Conservation (phyloP, 108 stramenopile species). For the Nannochloropsis salina region DNA sequence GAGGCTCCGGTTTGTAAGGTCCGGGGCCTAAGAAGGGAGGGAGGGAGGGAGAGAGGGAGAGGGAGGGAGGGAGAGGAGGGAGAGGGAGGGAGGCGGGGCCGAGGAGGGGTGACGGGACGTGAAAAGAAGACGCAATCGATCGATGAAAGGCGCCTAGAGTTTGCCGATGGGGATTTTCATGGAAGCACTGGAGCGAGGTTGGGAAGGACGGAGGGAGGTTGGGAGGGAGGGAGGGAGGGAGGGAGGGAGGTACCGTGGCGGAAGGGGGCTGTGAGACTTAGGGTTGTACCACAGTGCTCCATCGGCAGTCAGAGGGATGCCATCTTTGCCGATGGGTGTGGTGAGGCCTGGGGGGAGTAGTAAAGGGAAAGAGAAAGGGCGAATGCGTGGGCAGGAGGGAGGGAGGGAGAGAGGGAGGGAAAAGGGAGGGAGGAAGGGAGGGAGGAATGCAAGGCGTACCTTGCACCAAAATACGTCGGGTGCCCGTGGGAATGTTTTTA, state of each 20-base stretch:
- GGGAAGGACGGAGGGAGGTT: background rate
- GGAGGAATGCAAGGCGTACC: background rate
- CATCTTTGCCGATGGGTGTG: background rate
- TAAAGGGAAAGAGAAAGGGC: background rate
- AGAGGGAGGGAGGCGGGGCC: background rate
- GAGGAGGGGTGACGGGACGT: no score
- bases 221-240: constrained; percentile 10
- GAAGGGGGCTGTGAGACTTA: background rate
- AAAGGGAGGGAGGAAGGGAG: background rate
- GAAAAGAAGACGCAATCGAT: no score
- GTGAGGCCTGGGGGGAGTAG: background rate
- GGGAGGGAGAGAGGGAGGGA: background rate
- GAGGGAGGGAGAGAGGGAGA: background rate
- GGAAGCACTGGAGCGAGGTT: no score
- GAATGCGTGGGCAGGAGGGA: background rate
- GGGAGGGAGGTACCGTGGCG: background rate
- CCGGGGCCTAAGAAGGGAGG: background rate
- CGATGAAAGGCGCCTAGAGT: no score
- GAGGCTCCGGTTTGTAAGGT: background rate
- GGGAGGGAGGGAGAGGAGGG: background rate
- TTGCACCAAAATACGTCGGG: background rate
- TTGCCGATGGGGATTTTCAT: no score
- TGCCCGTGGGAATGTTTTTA: background rate
- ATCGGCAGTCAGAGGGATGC: background rate
- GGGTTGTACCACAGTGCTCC: background rate